Base-by-base conservation (phyloP, 441 rosid species). In the Erodium moschatum region DNA sequence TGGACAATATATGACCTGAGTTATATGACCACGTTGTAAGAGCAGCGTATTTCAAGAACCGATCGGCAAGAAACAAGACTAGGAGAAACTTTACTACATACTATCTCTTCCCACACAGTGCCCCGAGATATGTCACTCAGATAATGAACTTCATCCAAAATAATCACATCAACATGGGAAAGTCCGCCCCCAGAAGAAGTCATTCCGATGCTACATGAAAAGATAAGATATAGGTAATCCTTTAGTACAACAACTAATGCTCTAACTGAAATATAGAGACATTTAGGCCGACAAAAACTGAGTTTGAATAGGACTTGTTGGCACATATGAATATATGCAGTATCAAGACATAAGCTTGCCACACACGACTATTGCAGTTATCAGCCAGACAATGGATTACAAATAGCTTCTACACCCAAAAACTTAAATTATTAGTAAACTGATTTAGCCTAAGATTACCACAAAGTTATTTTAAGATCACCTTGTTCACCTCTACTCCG, bases 51-150 rank as follows among this genome's bases (percentile, higher is more conserved):
- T 50, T 6, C 20, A 18, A 70, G 21, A 70, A 54, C 67, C 40
- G 54, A 46, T n/a, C 64, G 33, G 50, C 54, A 48, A 54, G 35
- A 75, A 54, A 40, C 16, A 33, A 29, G 65, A 58, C 72, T 18
- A 66, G 52, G 15, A n/a, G 1, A 10, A 20, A 44, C n/a, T 44
- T 44, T 44, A 27, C 44, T 60, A 85, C 98, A 83, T 83, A 90
- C 98, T 54, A 90, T 93, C 84, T 93, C 98, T 83, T 93, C 98
- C 98, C 98, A 92, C 56, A 92, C 98, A 33, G 98, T 92, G 54
- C 98, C 98, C 63, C 98, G 91, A 74, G 93, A 93, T 58, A 93
- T 90, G 64, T 93, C 97, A 50, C 98, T 90, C 70, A 93, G 79
- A 83, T 87, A 93, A 85, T 93, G 98, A 85, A 93, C 98, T 86